Evolutionary conservation across 352 stramenopile genomes (phyloP).

Genomic region (Pythium folliculosum): DNA sequence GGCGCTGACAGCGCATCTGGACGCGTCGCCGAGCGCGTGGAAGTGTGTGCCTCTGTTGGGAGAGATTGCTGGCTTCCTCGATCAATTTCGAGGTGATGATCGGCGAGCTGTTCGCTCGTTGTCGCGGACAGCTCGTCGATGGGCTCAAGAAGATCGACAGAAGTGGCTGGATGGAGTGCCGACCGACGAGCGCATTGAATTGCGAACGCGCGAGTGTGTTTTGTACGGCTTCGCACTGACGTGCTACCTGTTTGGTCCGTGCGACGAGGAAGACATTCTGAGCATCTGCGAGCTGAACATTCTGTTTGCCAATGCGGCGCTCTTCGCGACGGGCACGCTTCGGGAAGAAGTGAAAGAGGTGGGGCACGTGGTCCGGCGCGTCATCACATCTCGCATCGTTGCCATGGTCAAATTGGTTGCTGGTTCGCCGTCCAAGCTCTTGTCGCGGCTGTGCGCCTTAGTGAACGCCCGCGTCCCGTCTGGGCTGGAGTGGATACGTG

Average conservation of each 20-base stretch:
- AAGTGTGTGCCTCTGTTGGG: constrained; percentile 11
- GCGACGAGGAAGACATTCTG: background rate
- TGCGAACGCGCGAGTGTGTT: constrained; percentile 15
- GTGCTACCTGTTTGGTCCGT: constrained; percentile 17
- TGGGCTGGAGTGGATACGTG: background rate
- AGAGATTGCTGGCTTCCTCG: constrained; percentile 16
- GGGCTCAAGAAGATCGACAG: constrained; percentile 8
- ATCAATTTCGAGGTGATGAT: constrained; percentile 4
- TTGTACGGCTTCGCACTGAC: constrained; percentile 16
- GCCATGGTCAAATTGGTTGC: background rate
- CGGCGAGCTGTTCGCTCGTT: background rate
- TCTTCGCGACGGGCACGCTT: constrained; percentile 9
- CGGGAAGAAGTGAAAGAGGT: background rate
- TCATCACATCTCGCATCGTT: background rate
- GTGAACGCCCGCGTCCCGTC: constrained; percentile 1
- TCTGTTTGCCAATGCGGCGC: background rate
- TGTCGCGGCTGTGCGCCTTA: background rate
- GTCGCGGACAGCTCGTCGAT: background rate
- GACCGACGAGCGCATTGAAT: background rate
- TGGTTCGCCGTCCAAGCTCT: background rate
- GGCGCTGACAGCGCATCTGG: background rate
- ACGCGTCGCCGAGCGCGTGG: constrained; percentile 8
- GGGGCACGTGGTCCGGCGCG: background rate
- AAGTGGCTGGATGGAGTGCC: constrained; percentile 15
- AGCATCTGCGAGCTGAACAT: constrained; percentile 12